Percentiles rank a stretch among this genome's conserved stretches.
Conservation (phyloP, 306 rosid genomes). For the Inga leiocalycina region DNA sequence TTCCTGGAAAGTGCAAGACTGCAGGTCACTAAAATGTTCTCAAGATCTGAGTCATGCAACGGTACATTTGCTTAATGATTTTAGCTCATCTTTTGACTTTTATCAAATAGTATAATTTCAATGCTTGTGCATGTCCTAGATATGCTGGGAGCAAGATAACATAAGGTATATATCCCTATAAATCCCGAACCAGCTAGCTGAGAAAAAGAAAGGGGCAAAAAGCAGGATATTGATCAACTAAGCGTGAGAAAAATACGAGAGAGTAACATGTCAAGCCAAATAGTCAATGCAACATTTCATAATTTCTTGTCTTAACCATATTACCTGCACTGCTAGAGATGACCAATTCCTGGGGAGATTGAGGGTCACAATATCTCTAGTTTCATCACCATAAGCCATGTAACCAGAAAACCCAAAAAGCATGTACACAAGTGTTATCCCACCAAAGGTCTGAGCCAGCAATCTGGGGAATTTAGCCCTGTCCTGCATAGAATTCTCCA, state of each 20-base stretch:
- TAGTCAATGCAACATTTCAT: conserved; percentile 1
- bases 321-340: conserved; percentile 77
- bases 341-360: conserved; percentile 88
- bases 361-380: conserved; percentile 77
- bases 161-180: conserved; percentile 10
- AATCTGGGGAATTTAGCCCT: conserved; percentile 57
- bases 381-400: conserved; percentile 91
- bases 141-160: not conserved
- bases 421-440: conserved; percentile 65
- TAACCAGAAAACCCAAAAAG: conserved; percentile 80
- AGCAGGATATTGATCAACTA: not conserved
- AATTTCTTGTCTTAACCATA: conserved; percentile 10
- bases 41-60: not conserved
- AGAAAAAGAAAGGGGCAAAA: not conserved
- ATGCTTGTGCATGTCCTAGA: not conserved
- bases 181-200: conserved; percentile 9
- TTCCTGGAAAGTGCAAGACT: not conserved
- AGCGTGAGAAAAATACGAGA: not conserved
- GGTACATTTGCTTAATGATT: not conserved
- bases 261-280: conserved; percentile 21
- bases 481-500: conserved; percentile 65
- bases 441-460: conserved; percentile 77
- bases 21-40: conserved; percentile 15
- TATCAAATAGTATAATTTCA: not conserved
- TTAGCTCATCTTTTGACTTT: not conserved